Conservation (phyloP, 768 basidiomycete species). For the Pisolithus tinctorius region DNA sequence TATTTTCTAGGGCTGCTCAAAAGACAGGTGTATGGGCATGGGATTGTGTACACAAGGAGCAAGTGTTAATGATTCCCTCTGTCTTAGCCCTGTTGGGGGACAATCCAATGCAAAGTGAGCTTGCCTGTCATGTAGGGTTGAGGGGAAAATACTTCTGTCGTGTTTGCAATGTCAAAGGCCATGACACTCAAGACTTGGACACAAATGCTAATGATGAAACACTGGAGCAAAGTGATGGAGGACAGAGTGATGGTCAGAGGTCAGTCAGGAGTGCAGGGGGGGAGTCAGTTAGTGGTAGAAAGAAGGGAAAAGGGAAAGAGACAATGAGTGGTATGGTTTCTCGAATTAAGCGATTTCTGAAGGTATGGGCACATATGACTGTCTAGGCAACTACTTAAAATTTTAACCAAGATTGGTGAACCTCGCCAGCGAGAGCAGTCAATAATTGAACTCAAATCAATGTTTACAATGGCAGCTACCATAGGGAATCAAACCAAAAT, state of each 20-base stretch:
- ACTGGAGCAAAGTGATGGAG: background rate
- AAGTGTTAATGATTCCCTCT: constrained; percentile 10
- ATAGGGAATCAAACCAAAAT: background rate
- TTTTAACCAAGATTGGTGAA: background rate
- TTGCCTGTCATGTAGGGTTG: constrained; percentile 21
- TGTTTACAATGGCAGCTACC: background rate
- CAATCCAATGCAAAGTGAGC: constrained; percentile 9
- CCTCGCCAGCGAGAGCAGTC: background rate
- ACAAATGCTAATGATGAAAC: background rate
- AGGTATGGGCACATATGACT: background rate
- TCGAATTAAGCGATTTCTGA: background rate
- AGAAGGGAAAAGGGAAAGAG: background rate
- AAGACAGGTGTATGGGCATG: constrained; percentile 13
- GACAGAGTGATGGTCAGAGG: background rate
- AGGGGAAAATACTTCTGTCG: constrained; percentile 18
- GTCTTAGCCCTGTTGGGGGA: constrained; percentile 18
- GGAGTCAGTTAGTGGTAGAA: background rate
- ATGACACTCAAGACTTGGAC: background rate
- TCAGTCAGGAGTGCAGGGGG: background rate
- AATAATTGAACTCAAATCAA: background rate
- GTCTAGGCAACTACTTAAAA: background rate
- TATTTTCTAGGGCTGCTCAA: constrained; percentile 4
- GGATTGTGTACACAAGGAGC: constrained; percentile 10
- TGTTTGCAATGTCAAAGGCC: constrained; percentile 8
- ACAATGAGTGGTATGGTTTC: background rate